These are phyloP conservation scores for Setaria italica DNA, from an alignment of 202 grass and related monocot genomes.

Conservation along the genomic window DNA sequence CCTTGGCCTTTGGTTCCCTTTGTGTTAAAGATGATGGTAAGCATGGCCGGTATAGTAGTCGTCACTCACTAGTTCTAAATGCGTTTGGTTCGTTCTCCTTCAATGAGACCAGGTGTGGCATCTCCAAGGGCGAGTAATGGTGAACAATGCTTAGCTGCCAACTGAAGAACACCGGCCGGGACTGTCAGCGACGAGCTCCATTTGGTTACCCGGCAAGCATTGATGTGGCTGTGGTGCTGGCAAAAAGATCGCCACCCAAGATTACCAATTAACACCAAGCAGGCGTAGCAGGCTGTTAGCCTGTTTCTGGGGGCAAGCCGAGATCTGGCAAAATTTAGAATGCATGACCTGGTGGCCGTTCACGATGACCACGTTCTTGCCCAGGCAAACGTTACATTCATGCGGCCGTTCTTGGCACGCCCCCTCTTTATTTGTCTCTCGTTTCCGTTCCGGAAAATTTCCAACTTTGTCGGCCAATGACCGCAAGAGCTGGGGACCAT, in stretches of 20 bases:
- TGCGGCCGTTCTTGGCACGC: neutral
- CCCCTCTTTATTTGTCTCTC: neutral
- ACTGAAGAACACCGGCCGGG: neutral
- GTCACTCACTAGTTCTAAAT: slow-evolving; percentile 2
- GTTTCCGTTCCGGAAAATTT: too few relatives aligned
- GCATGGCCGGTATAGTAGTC: neutral
- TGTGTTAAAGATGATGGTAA: slow-evolving; percentile 23
- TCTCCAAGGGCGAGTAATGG: neutral
- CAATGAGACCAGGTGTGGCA: slow-evolving; percentile 4
- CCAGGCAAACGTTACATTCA: neutral
- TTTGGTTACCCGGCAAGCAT: neutral
- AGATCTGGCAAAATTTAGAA: slow-evolving; percentile 28
- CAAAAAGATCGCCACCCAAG: neutral
- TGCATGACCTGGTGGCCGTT: slow-evolving; percentile 28
- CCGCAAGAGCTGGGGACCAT: neutral
- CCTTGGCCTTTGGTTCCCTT: slow-evolving; percentile 37
- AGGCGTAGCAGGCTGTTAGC: neutral
- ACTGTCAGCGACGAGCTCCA: slow-evolving; percentile 3
- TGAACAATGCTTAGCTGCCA: too few relatives aligned
- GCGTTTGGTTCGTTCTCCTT: slow-evolving; percentile 14
- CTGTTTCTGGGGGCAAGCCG: neutral
- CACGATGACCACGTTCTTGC: neutral
- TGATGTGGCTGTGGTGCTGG: neutral
- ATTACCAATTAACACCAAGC: neutral
- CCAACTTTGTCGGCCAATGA: neutral